Percentiles rank a stretch among this genome's conserved stretches.
Evolutionary conservation across 129 eudicot genomes (phyloP).

Genomic region (Flaveria ramosissima): DNA sequence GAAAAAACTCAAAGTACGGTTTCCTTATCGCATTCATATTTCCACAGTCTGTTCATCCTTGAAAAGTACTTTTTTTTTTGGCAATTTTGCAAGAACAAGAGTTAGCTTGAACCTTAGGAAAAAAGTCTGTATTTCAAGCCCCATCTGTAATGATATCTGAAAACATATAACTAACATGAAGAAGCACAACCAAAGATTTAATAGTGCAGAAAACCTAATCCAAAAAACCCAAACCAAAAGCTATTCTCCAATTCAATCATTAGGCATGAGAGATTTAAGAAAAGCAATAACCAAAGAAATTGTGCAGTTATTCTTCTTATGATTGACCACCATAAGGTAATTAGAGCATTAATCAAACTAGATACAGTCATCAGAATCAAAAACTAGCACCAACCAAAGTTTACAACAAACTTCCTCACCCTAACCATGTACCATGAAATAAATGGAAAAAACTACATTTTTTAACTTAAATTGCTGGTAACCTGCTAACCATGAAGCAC

Average conservation of each 20-base stretch:
- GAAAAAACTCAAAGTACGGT: not conserved
- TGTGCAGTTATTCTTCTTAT: slow-evolving; percentile 3
- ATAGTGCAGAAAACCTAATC: not conserved
- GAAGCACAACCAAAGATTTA: not conserved
- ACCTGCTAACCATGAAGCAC: not conserved
- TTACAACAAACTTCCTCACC: slow-evolving; percentile 13
- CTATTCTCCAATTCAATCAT: slow-evolving; percentile 9
- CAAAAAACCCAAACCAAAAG: slow-evolving; percentile 7
- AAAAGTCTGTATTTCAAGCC: not conserved
- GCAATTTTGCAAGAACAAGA: slow-evolving; percentile 5
- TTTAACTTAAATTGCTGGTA: slow-evolving; percentile 8
- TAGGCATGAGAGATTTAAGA: not conserved
- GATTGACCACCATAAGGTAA: not conserved
- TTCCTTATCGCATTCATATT: not conserved
- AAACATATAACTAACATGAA: not conserved
- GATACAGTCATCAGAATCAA: not conserved
- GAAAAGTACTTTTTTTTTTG: not conserved
- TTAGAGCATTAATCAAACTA: not conserved
- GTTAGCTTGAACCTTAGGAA: not conserved
- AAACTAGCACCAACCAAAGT: slow-evolving; percentile 7
- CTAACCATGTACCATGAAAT: slow-evolving; percentile 1
- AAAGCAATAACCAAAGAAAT: not conserved
- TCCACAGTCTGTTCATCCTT: slow-evolving; percentile 12
- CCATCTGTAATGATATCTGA: not conserved
- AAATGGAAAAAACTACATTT: not conserved